These are phyloP conservation scores for Babesia bigemina DNA, from an alignment of 169 alveolate genomes.

Conservation along the genomic window DNA sequence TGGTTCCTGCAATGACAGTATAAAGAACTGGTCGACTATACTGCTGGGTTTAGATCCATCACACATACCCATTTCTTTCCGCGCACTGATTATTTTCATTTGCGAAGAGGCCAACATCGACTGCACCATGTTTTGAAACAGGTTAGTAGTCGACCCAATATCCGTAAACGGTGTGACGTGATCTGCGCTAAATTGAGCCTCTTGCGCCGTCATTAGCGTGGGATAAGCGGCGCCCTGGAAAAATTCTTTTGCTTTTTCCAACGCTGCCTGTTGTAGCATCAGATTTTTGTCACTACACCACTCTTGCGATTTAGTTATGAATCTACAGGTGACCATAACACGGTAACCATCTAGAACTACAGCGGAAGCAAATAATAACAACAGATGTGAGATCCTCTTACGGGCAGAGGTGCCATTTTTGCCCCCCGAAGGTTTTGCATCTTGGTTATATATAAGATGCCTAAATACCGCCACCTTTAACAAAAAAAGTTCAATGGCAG, in stretches of 20 bases:
- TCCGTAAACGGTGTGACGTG: conserved; percentile 11
- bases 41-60: conserved; percentile 1
- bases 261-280: conserved; percentile 13
- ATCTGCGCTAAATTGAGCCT: not conserved
- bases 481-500: conserved; percentile 49
- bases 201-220: not conserved
- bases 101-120: conserved; percentile 36
- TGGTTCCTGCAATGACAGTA: conserved; percentile 32
- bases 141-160: conserved; percentile 15
- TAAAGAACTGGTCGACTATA: conserved; percentile 17
- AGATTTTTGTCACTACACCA: conserved; percentile 32
- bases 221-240: not conserved
- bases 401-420: not conserved
- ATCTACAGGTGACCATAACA: conserved; percentile 37
- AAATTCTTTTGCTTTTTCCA: not conserved
- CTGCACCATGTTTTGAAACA: conserved; percentile 31
- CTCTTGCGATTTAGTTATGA: conserved; percentile 24
- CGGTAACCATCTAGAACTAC: conserved; percentile 44
- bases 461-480: conserved; percentile 48
- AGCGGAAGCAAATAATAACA: conserved; percentile 35
- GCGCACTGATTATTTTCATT: conserved; percentile 15
- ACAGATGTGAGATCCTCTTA: conserved; percentile 5
- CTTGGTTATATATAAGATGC: conserved; percentile 46
- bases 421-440: conserved; percentile 17
- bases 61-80: conserved; percentile 41